Evolutionary conservation across 2,329 filamentous ascomycete genomes (phyloP).

Genomic region (Botrytis squamosa): DNA sequence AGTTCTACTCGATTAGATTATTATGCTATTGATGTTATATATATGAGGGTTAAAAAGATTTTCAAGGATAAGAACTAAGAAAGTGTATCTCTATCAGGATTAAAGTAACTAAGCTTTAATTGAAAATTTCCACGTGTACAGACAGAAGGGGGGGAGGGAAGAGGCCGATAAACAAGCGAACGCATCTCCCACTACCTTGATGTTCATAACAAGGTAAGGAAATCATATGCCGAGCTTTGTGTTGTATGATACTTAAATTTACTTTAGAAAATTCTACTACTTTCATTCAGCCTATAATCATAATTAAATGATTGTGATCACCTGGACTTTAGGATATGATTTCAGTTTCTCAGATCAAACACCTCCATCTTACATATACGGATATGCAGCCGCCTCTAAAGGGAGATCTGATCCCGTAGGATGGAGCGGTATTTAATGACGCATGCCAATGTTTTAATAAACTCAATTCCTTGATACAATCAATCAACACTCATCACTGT

Average conservation of each 20-base stretch:
- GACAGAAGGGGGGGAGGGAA: background rate
- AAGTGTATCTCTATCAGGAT: background rate
- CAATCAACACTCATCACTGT: background rate
- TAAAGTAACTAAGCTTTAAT: too few species aligned
- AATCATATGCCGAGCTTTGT: background rate
- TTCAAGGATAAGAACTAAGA: background rate
- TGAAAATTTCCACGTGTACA: background rate
- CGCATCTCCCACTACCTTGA: background rate
- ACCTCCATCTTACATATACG: background rate
- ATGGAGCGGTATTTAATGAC: background rate
- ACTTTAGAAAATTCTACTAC: background rate
- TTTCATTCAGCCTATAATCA: background rate
- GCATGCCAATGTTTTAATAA: background rate
- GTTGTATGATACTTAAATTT: background rate
- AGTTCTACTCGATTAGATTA: background rate
- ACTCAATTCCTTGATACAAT: background rate
- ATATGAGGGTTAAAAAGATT: background rate
- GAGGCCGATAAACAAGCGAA: background rate
- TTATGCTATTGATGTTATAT: background rate
- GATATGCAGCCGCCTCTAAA: background rate
- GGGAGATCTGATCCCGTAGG: background rate
- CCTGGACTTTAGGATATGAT: background rate
- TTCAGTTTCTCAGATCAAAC: background rate
- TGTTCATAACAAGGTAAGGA: background rate
- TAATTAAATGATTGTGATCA: background rate